Base-by-base conservation (phyloP, 2,329 filamentous ascomycete species). In the Chaetomiaceae sp. region DNA sequence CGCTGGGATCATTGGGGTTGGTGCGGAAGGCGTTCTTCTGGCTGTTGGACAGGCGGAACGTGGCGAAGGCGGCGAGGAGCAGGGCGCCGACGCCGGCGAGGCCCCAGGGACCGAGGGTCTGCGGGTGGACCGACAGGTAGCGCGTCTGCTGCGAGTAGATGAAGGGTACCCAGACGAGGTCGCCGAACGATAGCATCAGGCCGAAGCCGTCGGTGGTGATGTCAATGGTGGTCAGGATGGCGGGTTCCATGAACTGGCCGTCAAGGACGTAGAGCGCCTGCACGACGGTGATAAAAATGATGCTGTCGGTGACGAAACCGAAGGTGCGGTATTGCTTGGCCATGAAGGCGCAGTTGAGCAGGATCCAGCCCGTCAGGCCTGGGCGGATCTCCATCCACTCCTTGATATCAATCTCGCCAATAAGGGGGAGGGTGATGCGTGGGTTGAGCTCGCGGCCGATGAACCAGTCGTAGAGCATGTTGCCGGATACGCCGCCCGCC, bases 361-460 rank as follows among this genome's bases (percentile, higher is more conserved):
- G 79, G 58, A 91, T 81, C 89, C 90, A 97, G 48, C 89, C 89
- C 46, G 95, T 79, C 76, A 97, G 80, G 43, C 92, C 92, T 0
- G 92, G 92, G n/a, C 92, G 85, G 64, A 96, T 78, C 72, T 97
- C 92, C 69, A 87, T 87, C 69, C 86, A 96, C 55, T 85, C 78
- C 72, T 96, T 96, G 71, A 97, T 86, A 66, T 97, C 92, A 45
- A 96, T 78, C 62, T 90, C 87, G 54, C 90, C 89, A 58, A 96
- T 78, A 44, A 95, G 69, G 2, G 90, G 90, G 21, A 96, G 73
- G 0, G 78, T 82, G 55, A 95, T 71, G 44, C 91, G 89, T 3
- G 92, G 92, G 72, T 97, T 97, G 56, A 97, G 83, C 70, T 97
- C 92, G 25, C 92, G 88, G 18, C 92, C 92, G 60, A 97, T 96